phyloP scores from a whole-genome alignment of 768 basidiomycete genomes.

The Scleroderma citrinum region DNA sequence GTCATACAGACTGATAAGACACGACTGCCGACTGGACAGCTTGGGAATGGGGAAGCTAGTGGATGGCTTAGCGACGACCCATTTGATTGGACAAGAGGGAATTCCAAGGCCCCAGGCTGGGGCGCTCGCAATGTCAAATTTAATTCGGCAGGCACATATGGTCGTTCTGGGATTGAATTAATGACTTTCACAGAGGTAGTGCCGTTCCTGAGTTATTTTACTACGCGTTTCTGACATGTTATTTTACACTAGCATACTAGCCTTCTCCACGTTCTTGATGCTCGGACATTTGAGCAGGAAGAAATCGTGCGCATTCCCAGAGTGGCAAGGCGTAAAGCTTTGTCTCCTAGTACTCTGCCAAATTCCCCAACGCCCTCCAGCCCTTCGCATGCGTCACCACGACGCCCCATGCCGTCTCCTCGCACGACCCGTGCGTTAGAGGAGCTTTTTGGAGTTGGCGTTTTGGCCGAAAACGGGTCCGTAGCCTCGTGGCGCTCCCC shows the following conservation, averaged over 20 bases:
- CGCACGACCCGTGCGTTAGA: conserved; percentile 46
- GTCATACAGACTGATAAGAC: conserved; percentile 53
- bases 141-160: conserved; percentile 48
- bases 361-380: conserved; percentile 10
- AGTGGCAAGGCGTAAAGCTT: conserved; percentile 17
- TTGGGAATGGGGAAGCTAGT: conserved; percentile 35
- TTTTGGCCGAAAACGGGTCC: conserved; percentile 8
- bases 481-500: conserved; percentile 16
- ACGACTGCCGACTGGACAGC: conserved; percentile 24
- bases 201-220: background rate
- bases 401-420: conserved; percentile 18
- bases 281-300: conserved; percentile 76
- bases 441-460: conserved; percentile 46
- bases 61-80: conserved; percentile 59
- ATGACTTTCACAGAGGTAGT: conserved; percentile 88
- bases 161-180: conserved; percentile 55
- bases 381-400: conserved; percentile 7
- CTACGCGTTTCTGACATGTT: conserved; percentile 8
- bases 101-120: conserved; percentile 66
- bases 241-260: conserved; percentile 59
- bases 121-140: conserved; percentile 87
- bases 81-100: conserved; percentile 61
- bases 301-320: conserved; percentile 58
- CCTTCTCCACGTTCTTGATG: conserved; percentile 79
- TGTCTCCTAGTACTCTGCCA: conserved; percentile 9